These are phyloP conservation scores for Daldinia loculata DNA, from an alignment of 495 filamentous ascomycete species.

Conservation along the genomic window DNA sequence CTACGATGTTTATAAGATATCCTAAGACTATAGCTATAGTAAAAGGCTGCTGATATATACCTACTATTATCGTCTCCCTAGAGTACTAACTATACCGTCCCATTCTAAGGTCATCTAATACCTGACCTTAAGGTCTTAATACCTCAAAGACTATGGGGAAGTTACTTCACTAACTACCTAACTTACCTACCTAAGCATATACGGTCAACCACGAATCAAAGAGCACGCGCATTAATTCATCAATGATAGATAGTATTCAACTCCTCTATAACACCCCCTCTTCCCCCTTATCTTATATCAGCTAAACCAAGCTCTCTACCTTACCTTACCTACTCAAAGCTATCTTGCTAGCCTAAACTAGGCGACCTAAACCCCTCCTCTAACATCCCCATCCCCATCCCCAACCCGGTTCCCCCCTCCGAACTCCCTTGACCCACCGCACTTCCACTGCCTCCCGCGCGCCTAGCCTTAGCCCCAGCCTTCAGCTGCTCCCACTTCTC, in stretches of 20 bases:
- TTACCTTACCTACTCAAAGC: not conserved
- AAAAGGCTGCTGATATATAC: no score
- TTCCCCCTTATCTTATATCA: not conserved
- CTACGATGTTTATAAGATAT: no score
- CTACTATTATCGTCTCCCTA: no score
- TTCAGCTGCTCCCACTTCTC: slow-evolving; percentile 88
- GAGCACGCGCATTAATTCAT: not conserved
- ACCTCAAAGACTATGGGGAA: no score
- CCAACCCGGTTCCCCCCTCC: slow-evolving; percentile 11
- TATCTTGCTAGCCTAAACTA: slow-evolving; percentile 12
- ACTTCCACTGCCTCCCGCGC: slow-evolving; percentile 55
- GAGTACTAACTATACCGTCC: no score
- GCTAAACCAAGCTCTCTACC: not conserved
- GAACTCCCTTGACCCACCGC: slow-evolving; percentile 12
- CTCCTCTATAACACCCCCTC: not conserved
- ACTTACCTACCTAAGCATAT: no score
- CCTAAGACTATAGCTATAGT: no score
- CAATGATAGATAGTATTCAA: not conserved
- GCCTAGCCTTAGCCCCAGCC: slow-evolving; percentile 75
- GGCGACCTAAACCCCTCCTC: slow-evolving; percentile 36
- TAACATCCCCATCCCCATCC: not conserved
- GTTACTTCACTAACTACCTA: no score
- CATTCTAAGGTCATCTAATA: no score
- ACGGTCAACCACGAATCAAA: no score
- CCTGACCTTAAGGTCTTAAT: no score